Evolutionary conservation across 371 early-diverging fungal species (phyloP), one percentile per base, ranked within the genome.

Genomic region (Saksenaea oblongispora): DNA sequence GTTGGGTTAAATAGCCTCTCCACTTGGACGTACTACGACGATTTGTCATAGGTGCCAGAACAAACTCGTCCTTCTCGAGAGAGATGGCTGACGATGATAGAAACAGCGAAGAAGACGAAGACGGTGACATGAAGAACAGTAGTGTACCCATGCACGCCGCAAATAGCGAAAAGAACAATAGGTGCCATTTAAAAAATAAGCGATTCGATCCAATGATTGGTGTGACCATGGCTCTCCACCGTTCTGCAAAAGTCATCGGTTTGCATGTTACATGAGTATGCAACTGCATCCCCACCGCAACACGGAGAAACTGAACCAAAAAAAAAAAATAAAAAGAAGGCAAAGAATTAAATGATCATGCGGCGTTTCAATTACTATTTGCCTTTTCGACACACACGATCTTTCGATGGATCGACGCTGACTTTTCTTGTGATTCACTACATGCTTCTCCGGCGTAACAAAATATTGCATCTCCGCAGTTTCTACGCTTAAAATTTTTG

Each of bases 41-140:
- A 13, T 59, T 60, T 13, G 72, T 70, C 34, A 78, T 69, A 4
- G 78, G 71, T 7, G 64, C 59, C 47, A 78, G 69, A 0, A 70
- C 67, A 0, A 66, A 63, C 35, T 70, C 69, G 34, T 74, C 72
- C 39, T 68, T 47, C 18, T 47, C 51, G 0, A 47, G 51, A 22
- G 51, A 47, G 22, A 47, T 47, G 51, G 51, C 10, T 0, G 18
- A 9, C 3, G 51, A 17, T 22, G 51, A 47, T 22, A 47, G 17
- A 47, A 18, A 47, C 18, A 47, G 22, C 9, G 51, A 22, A 8
- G 51, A 10, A 47, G 24, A 17, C 10, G 51, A 22, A 10, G 51
- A 47, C 24, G 51, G 22, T 22, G 51, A 7, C 10, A 47, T 47
- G 22, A 10, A 47, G 22, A 47, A 47, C 8, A 47, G 51, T 5